Evolutionary conservation across 2,329 filamentous ascomycete species (phyloP).

Genomic region (Aureobasidium sp.): DNA sequence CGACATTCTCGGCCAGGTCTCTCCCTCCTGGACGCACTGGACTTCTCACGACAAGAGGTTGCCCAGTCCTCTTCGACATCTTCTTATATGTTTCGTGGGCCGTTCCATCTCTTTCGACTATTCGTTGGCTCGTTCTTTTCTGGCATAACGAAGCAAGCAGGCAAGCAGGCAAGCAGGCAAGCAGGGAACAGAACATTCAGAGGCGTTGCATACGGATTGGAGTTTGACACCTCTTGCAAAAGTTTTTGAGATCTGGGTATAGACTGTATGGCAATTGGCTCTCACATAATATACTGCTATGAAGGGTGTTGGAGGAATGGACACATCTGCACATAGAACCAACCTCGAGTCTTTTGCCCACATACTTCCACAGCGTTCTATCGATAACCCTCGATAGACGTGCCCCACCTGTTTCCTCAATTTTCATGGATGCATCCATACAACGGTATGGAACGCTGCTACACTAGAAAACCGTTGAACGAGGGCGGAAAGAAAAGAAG

Average conservation of each 20-base stretch:
- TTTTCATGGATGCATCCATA: not conserved
- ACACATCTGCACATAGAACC: not conserved
- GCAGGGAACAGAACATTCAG: not conserved
- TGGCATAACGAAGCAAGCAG: conserved; percentile 6
- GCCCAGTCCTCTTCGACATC: not conserved
- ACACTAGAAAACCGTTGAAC: not conserved
- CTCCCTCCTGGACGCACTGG: not conserved
- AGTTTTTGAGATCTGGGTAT: not conserved
- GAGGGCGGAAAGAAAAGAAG: not conserved
- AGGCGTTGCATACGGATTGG: conserved; percentile 1
- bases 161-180: conserved; percentile 6
- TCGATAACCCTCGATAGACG: not conserved
- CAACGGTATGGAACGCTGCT: not conserved
- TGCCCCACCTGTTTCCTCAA: not conserved
- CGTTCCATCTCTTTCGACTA: not conserved
- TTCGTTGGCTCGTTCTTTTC: not conserved
- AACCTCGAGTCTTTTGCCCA: not conserved
- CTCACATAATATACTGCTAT: not conserved
- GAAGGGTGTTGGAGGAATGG: not conserved
- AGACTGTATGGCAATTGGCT: not conserved
- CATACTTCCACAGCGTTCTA: not conserved
- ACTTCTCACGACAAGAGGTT: not conserved
- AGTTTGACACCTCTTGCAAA: not conserved
- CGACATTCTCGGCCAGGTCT: not conserved
- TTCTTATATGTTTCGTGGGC: not conserved